Evolutionary conservation across 1,284 basidiomycete species (phyloP), one percentile per base, ranked within the genome.

Genomic region (Cutaneotrichosporon cavernicola): DNA sequence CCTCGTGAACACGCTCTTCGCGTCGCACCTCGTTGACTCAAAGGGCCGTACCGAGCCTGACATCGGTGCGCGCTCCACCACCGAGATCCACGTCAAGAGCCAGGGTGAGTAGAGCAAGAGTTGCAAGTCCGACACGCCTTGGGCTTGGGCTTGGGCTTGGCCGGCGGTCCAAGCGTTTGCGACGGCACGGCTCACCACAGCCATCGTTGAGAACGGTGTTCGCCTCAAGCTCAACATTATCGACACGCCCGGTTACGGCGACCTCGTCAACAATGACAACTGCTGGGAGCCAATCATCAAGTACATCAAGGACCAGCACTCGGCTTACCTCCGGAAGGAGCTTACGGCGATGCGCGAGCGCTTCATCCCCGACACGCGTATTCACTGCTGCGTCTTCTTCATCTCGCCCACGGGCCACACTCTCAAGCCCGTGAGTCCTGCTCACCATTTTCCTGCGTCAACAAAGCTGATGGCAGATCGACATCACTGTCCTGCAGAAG

Each of bases 251-350:
- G 96, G 97, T 46, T 99, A 97, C 76, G 97, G 95, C 61, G 97
- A 99, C 85, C 91, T 95, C 76, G 89, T 99, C 79, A 97, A 99
- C 87, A 99, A 99, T 81, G 97, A 99, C 81, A 91, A 91, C 81
- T 98, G 97, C 86, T 99, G 96, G 96, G 96, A 99, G 77, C 91
- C 96, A 34, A 97, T 98, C 74, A 86, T 98, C 81, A 97, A 97
- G 83, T 97, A 98, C 82, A 82, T 81, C 79, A 83, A 85, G 77
- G 97, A 99, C 85, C 96, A 99, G 81, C 96, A 99, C 84, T 95
- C 91, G 76, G 92, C 95, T 55, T 99, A 98, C 83, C 88, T 99
- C 64, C 90, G 97, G 80, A 99, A 99, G 84, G 96, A 99, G 84
- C 86, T 99, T 68, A 99, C 97, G 5, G 96, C 97, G 7, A 94